Base-by-base conservation (phyloP, 2,329 filamentous ascomycete species). In the Colletotrichum liaoningense region DNA sequence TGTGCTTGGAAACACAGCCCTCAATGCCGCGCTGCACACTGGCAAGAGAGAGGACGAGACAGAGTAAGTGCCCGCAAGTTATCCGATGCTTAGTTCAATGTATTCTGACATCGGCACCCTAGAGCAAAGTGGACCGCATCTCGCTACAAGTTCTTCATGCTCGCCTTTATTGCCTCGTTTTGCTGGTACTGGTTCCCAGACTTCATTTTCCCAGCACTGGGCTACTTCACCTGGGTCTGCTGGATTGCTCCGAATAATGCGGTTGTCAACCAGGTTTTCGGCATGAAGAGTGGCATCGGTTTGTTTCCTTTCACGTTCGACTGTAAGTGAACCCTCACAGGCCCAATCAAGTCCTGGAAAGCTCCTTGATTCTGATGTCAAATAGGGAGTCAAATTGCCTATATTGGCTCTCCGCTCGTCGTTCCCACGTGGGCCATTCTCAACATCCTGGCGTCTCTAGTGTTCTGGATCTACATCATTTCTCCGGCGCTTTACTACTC, bases 241-340 rank as follows among this genome's bases (percentile, higher is more conserved):
- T 93, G 84, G 84, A 88, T 91, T 73, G 88, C 87, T 16, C 90
- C 90, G 4, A 83, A 91, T 58, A 90, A 86, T 69, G 83, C 88
- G 4, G 79, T 89, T 19, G 80, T 92, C 74, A 91, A 92, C 78
- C 90, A 92, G 79, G 77, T 92, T 5, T 91, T 92, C 71, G 90
- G 90, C 12, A 88, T 88, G 3, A 85, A 84, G 75, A 88, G 88
- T 19, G 90, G 90, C 0, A 83, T 91, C 24, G 90, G 89, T 1
- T 79, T 92, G n/a, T 85, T 91, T 64, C 90, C 90, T 2, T 86
- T 90, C 16, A 90, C 88, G 0, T 91, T 92, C 75, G 86, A 88
- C 74, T 88, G 86, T 63, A 19, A 38, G 57, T 7, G 5, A 8
- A 2, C 4, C 8, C 4, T 4, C 35, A 7, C 5, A 16, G 14